Evolutionary conservation across 1,284 basidiomycete genomes (phyloP).

Genomic region (Apiotrichum gracile): DNA sequence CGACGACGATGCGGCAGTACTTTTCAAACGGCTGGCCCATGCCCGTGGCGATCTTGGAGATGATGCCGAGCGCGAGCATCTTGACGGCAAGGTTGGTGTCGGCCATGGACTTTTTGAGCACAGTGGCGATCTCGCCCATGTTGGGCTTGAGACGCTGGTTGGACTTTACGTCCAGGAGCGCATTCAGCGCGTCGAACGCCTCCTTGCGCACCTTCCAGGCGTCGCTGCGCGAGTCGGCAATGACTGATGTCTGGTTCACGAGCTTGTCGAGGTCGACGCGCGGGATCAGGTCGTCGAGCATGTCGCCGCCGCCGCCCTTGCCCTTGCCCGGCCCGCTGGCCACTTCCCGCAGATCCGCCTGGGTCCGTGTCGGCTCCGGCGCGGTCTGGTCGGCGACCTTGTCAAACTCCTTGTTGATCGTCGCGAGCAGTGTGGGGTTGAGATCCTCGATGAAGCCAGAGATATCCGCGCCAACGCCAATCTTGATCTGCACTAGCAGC

Average conservation of each 20-base stretch:
- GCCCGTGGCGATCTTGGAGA: slow-evolving; percentile 79
- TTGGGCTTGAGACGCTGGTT: slow-evolving; percentile 87
- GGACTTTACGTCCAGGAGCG: slow-evolving; percentile 75
- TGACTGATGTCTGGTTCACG: slow-evolving; percentile 74
- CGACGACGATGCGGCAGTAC: slow-evolving; percentile 67
- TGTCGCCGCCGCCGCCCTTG: slow-evolving; percentile 54
- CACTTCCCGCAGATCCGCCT: slow-evolving; percentile 63
- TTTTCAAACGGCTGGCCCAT: slow-evolving; percentile 97
- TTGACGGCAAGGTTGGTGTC: slow-evolving; percentile 96
- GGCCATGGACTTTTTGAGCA: slow-evolving; percentile 79
- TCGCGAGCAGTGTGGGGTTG: slow-evolving; percentile 87
- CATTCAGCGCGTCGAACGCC: slow-evolving; percentile 77
- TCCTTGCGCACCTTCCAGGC: slow-evolving; percentile 98
- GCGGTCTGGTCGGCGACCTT: slow-evolving; percentile 76
- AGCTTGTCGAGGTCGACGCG: slow-evolving; percentile 87
- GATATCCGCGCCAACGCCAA: slow-evolving; percentile 87
- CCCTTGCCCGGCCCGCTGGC: slow-evolving; percentile 45
- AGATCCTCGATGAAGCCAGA: slow-evolving; percentile 89
- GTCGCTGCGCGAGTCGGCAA: slow-evolving; percentile 78
- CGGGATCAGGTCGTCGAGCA: slow-evolving; percentile 89
- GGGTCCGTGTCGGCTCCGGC: slow-evolving; percentile 73
- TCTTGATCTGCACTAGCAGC: slow-evolving; percentile 79
- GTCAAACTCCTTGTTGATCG: slow-evolving; percentile 87
- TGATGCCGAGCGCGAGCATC: slow-evolving; percentile 79
- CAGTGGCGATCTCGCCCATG: slow-evolving; percentile 89